Evolutionary conservation across 306 rosid species (phyloP).

Genomic region (Sechiopsis laciniata): DNA sequence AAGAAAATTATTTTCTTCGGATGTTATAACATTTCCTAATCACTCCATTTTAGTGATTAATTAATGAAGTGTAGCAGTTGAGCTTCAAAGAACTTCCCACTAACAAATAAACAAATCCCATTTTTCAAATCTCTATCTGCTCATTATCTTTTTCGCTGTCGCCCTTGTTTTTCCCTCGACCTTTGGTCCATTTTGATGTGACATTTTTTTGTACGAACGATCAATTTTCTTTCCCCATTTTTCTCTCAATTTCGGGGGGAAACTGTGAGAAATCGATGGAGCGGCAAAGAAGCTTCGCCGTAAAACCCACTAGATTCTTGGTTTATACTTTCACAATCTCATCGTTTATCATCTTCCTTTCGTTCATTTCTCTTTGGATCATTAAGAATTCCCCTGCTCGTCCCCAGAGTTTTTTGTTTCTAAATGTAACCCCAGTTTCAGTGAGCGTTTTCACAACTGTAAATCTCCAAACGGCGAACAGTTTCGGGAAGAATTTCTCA

Average conservation of each 20-base stretch:
- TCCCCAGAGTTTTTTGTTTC: slow-evolving; percentile 35
- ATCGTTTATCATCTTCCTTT: slow-evolving; percentile 55
- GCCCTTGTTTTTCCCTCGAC: not conserved
- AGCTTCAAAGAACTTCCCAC: slow-evolving; percentile 3
- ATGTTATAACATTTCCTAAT: not conserved
- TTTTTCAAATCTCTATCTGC: not conserved
- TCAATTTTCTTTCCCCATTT: too few relatives aligned
- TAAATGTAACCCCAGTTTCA: slow-evolving; percentile 39
- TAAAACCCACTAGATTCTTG: slow-evolving; percentile 67
- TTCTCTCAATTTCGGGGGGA: not conserved
- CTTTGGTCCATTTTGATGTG: not conserved
- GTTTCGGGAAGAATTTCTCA: slow-evolving; percentile 36
- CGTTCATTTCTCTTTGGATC: slow-evolving; percentile 55
- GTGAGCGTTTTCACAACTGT: slow-evolving; percentile 27
- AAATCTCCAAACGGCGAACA: slow-evolving; percentile 30
- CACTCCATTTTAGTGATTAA: not conserved
- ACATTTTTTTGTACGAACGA: too few relatives aligned
- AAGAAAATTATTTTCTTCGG: too few relatives aligned
- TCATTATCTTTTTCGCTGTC: not conserved
- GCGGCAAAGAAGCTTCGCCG: slow-evolving; percentile 66
- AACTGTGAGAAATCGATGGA: slow-evolving; percentile 38
- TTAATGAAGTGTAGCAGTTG: slow-evolving; percentile 12
- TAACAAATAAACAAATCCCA: slow-evolving; percentile 4
- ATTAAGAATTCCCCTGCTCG: slow-evolving; percentile 43
- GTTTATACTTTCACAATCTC: slow-evolving; percentile 58